Evolutionary conservation across 176 grass and related monocot genomes (phyloP).

Genomic region (Ensete glaucum): DNA sequence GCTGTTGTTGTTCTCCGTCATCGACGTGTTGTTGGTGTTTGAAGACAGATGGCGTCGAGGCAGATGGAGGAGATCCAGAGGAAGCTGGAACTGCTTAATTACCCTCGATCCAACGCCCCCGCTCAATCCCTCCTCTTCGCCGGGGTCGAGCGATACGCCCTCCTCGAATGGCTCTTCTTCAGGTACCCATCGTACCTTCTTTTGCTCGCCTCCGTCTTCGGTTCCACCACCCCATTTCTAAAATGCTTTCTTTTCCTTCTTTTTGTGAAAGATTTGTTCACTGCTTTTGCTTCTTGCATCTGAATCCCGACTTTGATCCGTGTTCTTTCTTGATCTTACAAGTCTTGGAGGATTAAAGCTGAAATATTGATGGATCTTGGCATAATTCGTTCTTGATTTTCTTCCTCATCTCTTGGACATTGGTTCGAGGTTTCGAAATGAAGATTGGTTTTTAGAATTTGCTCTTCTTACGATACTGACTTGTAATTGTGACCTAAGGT

Average conservation of each 20-base stretch:
- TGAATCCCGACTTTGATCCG: background rate
- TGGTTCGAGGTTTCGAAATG: no score
- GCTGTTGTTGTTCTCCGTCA: no score
- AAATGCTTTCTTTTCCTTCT: background rate
- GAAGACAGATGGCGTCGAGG: conserved; percentile 72
- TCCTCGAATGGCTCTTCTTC: conserved; percentile 99
- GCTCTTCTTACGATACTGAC: no score
- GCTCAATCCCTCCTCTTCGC: conserved; percentile 93
- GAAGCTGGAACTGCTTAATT: conserved; percentile 70
- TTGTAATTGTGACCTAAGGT: no score
- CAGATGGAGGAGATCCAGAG: conserved; percentile 98
- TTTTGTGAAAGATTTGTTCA: no score
- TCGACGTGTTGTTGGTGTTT: no score
- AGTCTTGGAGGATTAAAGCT: background rate
- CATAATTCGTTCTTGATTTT: background rate
- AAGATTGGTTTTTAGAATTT: no score
- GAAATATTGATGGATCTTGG: background rate
- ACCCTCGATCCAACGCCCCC: conserved; percentile 71
- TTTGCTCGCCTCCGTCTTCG: background rate
- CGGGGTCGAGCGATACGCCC: conserved; percentile 88
- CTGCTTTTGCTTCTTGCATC: background rate
- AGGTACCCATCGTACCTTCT: conserved; percentile 18
- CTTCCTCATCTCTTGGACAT: no score
- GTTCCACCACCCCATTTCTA: conserved; percentile 13
- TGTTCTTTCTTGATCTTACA: background rate